phyloP scores from a whole-genome alignment of 148 eudicot genomes.

The Silene latifolia region DNA sequence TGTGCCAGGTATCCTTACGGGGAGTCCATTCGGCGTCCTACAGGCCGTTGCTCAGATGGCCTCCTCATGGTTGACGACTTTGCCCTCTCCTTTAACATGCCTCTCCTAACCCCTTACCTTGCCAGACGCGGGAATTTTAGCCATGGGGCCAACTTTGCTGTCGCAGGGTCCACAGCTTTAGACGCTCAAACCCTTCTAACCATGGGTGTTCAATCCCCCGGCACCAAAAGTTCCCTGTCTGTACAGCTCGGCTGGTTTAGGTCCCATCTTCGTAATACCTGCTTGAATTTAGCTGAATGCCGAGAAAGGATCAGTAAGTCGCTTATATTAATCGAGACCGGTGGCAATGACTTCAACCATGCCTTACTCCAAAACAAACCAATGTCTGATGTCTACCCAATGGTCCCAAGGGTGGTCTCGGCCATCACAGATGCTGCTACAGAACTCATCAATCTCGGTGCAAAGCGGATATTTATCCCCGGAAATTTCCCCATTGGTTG shows the following conservation, averaged over 20 bases:
- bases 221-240: conserved; percentile 11
- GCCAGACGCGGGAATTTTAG: conserved; percentile 16
- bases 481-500: too few relatives aligned
- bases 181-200: background rate
- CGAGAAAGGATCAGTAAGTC: conserved; percentile 17
- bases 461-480: conserved; percentile 20
- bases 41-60: conserved; percentile 25
- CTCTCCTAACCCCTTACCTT: conserved; percentile 17
- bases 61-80: conserved; percentile 19
- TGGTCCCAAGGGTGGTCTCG: conserved; percentile 30
- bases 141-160: conserved; percentile 27
- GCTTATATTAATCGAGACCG: conserved; percentile 31
- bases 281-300: conserved; percentile 17
- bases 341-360: conserved; percentile 40
- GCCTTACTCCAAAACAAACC: conserved; percentile 23
- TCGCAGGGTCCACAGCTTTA: conserved; percentile 23
- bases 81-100: conserved; percentile 12
- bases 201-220: background rate
- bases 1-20: conserved; percentile 17
- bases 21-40: conserved; percentile 1
- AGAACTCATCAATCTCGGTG: conserved; percentile 26
- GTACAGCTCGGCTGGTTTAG: conserved; percentile 24
- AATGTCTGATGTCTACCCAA: conserved; percentile 7
- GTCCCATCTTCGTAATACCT: conserved; percentile 1
- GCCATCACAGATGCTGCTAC: conserved; percentile 20